These are phyloP conservation scores for Theileria luwenshuni DNA, from an alignment of 169 alveolate genomes.

Conservation along the genomic window DNA sequence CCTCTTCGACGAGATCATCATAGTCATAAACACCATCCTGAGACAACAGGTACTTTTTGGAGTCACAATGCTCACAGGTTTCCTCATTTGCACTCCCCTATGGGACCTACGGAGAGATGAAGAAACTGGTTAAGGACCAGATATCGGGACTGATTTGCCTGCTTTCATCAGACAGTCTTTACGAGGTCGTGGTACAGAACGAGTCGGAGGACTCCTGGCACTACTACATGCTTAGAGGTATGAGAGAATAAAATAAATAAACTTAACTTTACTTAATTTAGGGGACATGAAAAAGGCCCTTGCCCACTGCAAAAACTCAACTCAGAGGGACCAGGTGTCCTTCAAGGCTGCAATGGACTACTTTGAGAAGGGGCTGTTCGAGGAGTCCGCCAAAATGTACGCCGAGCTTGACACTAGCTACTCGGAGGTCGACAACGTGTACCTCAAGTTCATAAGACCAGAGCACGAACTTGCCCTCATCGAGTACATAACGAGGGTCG, in stretches of 20 bases:
- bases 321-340: conserved; percentile 53
- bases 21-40: conserved; percentile 57
- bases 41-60: conserved; percentile 38
- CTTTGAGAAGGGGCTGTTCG: conserved; percentile 54
- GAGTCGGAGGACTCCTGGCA: conserved; percentile 68
- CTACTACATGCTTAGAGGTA: conserved; percentile 54
- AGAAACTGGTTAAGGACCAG: conserved; percentile 46
- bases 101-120: conserved; percentile 55
- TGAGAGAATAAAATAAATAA: not conserved
- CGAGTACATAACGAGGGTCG: conserved; percentile 44
- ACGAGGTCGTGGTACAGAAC: conserved; percentile 36
- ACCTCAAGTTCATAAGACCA: conserved; percentile 44
- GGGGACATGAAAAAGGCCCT: conserved; percentile 58
- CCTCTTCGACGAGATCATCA: conserved; percentile 54
- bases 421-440: conserved; percentile 58
- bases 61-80: conserved; percentile 24
- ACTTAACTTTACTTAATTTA: not conserved
- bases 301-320: conserved; percentile 46
- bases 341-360: conserved; percentile 53
- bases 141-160: conserved; percentile 48
- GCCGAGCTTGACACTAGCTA: conserved; percentile 49
- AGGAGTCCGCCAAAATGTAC: conserved; percentile 54
- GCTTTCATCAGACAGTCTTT: conserved; percentile 37
- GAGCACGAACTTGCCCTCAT: conserved; percentile 50
- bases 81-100: conserved; percentile 47